Conservation (phyloP, 2,329 filamentous ascomycete genomes). For the Immersiporthe knoxdaviesiana region DNA sequence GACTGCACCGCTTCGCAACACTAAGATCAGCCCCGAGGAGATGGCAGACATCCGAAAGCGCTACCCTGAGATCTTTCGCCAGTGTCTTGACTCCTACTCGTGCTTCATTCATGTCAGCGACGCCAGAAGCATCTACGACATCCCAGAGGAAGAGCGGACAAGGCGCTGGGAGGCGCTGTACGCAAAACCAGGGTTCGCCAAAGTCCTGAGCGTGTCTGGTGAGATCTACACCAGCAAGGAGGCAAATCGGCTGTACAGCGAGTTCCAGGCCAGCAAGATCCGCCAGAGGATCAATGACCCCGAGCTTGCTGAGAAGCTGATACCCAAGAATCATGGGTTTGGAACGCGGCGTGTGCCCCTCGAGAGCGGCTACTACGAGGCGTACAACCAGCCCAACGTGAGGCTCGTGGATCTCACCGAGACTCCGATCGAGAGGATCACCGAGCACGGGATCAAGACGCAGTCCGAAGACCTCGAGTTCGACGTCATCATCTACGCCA, state of each 20-base stretch:
- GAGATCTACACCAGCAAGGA: slow-evolving; percentile 42
- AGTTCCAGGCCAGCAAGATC: slow-evolving; percentile 35
- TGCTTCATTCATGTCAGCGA: slow-evolving; percentile 42
- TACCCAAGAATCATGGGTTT: slow-evolving; percentile 46
- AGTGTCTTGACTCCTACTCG: slow-evolving; percentile 52
- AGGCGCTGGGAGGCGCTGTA: slow-evolving; percentile 44
- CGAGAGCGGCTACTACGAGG: slow-evolving; percentile 39
- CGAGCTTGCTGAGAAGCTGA: slow-evolving; percentile 42
- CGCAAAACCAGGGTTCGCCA: slow-evolving; percentile 44
- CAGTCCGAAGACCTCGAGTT: slow-evolving; percentile 26
- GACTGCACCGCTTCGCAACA: slow-evolving; percentile 55
- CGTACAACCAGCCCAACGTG: slow-evolving; percentile 40
- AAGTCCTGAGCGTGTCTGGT: slow-evolving; percentile 45
- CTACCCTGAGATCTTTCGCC: slow-evolving; percentile 45
- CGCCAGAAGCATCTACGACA: slow-evolving; percentile 46
- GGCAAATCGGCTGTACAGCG: slow-evolving; percentile 46
- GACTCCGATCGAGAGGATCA: slow-evolving; percentile 33
- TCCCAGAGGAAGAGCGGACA: slow-evolving; percentile 43
- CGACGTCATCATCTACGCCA: slow-evolving; percentile 36
- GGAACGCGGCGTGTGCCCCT: slow-evolving; percentile 35
- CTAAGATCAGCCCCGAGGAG: slow-evolving; percentile 46
- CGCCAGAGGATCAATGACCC: slow-evolving; percentile 44
- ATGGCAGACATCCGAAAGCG: slow-evolving; percentile 42
- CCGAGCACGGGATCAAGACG: slow-evolving; percentile 33
- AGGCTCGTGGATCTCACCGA: slow-evolving; percentile 37